Evolutionary conservation across 2,329 filamentous ascomycete species (phyloP).

Genomic region (Fusarium napiforme): DNA sequence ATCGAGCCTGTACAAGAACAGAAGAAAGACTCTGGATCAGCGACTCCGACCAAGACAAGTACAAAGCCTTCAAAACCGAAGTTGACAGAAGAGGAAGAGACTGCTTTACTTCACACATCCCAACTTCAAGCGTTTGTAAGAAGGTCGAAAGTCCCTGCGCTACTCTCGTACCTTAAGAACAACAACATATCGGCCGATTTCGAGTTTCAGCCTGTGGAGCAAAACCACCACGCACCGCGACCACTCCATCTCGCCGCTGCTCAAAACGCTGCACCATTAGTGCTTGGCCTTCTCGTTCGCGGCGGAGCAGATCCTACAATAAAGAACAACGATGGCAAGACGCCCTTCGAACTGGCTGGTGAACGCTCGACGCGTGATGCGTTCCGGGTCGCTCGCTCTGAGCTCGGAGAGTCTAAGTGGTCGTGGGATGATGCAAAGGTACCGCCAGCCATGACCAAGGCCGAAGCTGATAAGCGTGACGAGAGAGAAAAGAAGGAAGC

Average conservation of each 20-base stretch:
- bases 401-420: constrained; percentile 81
- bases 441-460: constrained; percentile 74
- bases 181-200: constrained; percentile 80
- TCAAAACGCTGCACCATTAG: constrained; percentile 80
- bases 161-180: constrained; percentile 84
- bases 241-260: constrained; percentile 87
- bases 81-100: constrained; percentile 84
- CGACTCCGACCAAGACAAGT: constrained; percentile 51
- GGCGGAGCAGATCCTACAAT: constrained; percentile 78
- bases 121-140: constrained; percentile 90
- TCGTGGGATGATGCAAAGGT: constrained; percentile 83
- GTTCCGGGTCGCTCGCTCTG: constrained; percentile 86
- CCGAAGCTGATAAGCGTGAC: constrained; percentile 76
- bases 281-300: constrained; percentile 80
- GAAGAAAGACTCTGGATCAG: constrained; percentile 54
- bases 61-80: constrained; percentile 70
- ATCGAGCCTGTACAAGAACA: constrained; percentile 73
- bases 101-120: constrained; percentile 82
- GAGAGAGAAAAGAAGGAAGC: constrained; percentile 76
- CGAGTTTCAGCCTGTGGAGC: constrained; percentile 75
- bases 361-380: constrained; percentile 88
- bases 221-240: constrained; percentile 83
- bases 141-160: constrained; percentile 86
- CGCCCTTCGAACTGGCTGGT: constrained; percentile 86
- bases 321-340: constrained; percentile 79